Base-by-base conservation (phyloP, 768 basidiomycete genomes). In the Tylopilus sp. region DNA sequence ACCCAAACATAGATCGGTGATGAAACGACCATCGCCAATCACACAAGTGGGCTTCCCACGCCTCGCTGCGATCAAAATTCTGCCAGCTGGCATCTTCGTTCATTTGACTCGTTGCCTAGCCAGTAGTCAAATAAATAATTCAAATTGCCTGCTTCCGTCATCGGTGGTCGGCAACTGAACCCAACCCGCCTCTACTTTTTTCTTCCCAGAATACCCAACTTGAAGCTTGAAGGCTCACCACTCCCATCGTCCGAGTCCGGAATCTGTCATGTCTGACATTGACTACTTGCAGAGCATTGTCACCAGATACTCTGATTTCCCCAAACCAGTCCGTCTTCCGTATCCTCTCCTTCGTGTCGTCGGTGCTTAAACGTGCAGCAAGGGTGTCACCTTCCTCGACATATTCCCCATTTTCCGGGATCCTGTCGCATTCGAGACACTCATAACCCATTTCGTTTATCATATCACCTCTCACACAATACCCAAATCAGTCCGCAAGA, bases 361-460 rank as follows among this genome's bases (percentile, higher is more conserved):
- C 3, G 9, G 24, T 42, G 33, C 50, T 42, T 28, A 50, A 45
- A 13, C 31, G 25, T 17, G 25, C 41, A 14, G 29, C 45, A 95
- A n/a, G 91, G 96, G 96, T 13, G 83, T 99, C 66, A 79, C 79
- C 44, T 99, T 99, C 72, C 75, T 95, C 51, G 97, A 99, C 71
- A 90, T 98, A 62, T 94, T 98, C 72, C 97, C 97, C 12, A 78
- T 98, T 67, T 80, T 99, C 17, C 82, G 87, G 16, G 77, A 92
- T 65, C 97, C 96, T 12, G 61, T 88, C 50, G 86, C 85, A 4
- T 91, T 96, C 65, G 96, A 98, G 75, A 85, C 88, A 0, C 81
- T 98, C 36, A 87, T 97, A 67, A 92, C 92, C 13, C 87, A 97
- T 67, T 78, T 98, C 54, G 68, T 90, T 48, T 81, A 95, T 71